phyloP scores from a whole-genome alignment of 164 flowering plant species.

The Buxus sempervirens region DNA sequence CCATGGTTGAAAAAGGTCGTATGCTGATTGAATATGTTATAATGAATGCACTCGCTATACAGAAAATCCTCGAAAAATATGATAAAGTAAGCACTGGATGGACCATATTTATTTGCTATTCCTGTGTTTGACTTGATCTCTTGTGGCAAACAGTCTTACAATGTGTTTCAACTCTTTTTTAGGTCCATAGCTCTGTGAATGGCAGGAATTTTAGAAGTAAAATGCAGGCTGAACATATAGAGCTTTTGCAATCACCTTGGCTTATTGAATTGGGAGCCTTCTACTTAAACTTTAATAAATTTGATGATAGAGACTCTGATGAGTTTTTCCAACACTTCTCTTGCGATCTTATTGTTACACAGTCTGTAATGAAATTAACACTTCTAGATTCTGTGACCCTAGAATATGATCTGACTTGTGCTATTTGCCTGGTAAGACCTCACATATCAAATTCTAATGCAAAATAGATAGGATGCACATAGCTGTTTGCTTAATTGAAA shows the following conservation, averaged over 20 bases:
- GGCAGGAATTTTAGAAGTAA: conserved; percentile 69
- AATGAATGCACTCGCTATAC: conserved; percentile 87
- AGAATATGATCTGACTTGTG: conserved; percentile 69
- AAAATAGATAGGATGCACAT: neutral
- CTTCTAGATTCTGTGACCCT: conserved; percentile 58
- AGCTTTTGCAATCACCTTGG: conserved; percentile 92
- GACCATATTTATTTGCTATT: neutral
- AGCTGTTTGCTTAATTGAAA: neutral
- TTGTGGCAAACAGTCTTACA: neutral
- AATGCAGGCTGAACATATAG: conserved; percentile 64
- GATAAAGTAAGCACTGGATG: conserved; percentile 58
- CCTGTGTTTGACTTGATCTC: neutral
- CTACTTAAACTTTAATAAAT: conserved; percentile 46
- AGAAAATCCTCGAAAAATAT: conserved; percentile 89
- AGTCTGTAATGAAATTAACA: conserved; percentile 46
- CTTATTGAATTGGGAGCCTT: conserved; percentile 84
- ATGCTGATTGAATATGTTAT: conserved; percentile 63
- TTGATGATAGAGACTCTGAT: conserved; percentile 27
- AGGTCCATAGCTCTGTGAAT: conserved; percentile 79
- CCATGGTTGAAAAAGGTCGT: conserved; percentile 49
- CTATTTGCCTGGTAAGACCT: conserved; percentile 79
- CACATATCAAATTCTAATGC: neutral
- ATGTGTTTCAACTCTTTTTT: conserved; percentile 1
- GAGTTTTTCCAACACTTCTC: conserved; percentile 38
- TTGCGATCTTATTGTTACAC: conserved; percentile 35